Evolutionary conservation across 1,139 yeast genomes (phyloP).

Genomic region (Candida sp.): DNA sequence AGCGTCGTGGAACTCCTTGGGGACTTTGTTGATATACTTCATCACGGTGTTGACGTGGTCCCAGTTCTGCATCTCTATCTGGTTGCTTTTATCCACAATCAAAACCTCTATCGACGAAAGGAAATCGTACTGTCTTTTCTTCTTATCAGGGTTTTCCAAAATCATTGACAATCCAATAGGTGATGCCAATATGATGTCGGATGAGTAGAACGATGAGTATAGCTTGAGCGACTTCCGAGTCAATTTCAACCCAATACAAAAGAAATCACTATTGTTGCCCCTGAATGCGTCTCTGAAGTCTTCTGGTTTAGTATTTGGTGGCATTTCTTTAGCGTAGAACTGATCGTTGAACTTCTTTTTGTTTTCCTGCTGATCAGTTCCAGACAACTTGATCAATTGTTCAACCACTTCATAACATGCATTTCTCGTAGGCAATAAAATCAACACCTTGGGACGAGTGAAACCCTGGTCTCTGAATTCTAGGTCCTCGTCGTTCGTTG

Average conservation of each 20-base stretch:
- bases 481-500: constrained; percentile 37
- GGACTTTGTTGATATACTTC: constrained; percentile 75
- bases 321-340: constrained; percentile 61
- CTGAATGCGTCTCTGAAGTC: constrained; percentile 82
- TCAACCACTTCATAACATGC: constrained; percentile 75
- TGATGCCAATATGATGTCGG: constrained; percentile 89
- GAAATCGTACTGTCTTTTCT: constrained; percentile 69
- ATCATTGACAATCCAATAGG: constrained; percentile 91
- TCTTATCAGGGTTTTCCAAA: constrained; percentile 65
- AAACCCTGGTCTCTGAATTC: constrained; percentile 94
- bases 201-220: constrained; percentile 81
- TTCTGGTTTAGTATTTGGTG: constrained; percentile 70
- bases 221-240: constrained; percentile 87
- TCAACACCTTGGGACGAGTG: constrained; percentile 87
- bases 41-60: constrained; percentile 78
- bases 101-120: constrained; percentile 86
- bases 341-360: constrained; percentile 75
- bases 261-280: constrained; percentile 93
- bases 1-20: constrained; percentile 78
- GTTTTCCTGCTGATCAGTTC: constrained; percentile 79
- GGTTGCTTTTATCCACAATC: constrained; percentile 83
- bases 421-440: constrained; percentile 85
- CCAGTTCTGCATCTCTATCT: constrained; percentile 94
- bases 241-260: constrained; percentile 86
- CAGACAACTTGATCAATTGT: constrained; percentile 64